These are phyloP conservation scores for Oryza meyeriana DNA, from an alignment of 176 grass and related monocot species.

Conservation along the genomic window DNA sequence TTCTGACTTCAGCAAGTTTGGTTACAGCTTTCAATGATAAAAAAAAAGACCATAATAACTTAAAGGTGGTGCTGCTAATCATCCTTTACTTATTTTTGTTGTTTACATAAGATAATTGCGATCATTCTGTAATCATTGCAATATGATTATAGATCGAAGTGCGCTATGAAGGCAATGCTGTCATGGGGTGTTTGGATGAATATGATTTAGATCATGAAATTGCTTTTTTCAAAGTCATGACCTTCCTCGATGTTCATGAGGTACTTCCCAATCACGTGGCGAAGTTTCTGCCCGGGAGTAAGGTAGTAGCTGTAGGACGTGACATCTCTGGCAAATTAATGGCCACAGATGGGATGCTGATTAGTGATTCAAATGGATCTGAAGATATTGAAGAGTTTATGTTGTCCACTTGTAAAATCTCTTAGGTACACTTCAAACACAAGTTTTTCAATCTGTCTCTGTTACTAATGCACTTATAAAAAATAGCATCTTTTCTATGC, in stretches of 20 bases:
- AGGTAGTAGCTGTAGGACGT: not conserved
- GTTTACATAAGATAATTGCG: not conserved
- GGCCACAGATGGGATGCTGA: not conserved
- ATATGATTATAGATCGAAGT: conserved; percentile 12
- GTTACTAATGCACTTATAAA: no score
- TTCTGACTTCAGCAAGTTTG: conserved; percentile 27
- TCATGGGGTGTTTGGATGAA: not conserved
- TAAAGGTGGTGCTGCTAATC: conserved; percentile 14
- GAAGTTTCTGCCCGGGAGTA: not conserved
- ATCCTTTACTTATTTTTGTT: not conserved
- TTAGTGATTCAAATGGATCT: not conserved
- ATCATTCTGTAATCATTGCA: not conserved
- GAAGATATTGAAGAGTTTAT: not conserved
- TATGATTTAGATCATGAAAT: not conserved
- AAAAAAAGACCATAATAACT: not conserved
- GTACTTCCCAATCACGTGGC: not conserved
- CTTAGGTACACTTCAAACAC: not conserved
- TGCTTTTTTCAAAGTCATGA: not conserved
- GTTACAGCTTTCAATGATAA: not conserved
- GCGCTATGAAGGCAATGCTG: not conserved
- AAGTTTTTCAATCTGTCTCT: no score
- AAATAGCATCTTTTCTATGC: not conserved
- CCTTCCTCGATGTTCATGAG: not conserved
- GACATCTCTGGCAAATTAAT: not conserved
- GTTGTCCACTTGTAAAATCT: conserved; percentile 1